Evolutionary conservation across 2,329 filamentous ascomycete species (phyloP), one percentile per base, ranked within the genome.

Genomic region (Neonectria faginata): DNA sequence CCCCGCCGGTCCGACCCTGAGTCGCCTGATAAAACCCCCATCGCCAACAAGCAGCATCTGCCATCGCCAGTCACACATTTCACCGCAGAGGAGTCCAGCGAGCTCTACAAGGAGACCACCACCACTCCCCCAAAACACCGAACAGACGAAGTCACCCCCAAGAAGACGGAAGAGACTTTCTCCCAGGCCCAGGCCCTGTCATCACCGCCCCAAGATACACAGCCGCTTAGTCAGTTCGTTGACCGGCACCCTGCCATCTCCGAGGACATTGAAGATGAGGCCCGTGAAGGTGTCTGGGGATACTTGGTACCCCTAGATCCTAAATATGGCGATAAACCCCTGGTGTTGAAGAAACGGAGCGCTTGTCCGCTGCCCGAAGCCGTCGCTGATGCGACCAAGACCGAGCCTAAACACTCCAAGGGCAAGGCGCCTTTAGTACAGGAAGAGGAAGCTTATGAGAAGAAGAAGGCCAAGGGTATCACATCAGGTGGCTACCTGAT

Each of bases 221-320:
- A 83, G 69, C 82, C 82, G 74, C 89, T 93, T 47, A 80, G 78
- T 64, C 96, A 99, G 80, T 92, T 91, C 74, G 81, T 92, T 41
- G 90, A 93, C 69, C 89, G 91, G 3, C 88, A 93, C 29, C 83
- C 88, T 63, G 86, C 88, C 27, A 86, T 95, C 51, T 90, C 90
- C 11, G 92, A 94, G 67, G 93, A 97, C 61, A 92, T 97, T 4
- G 88, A 94, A 67, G 92, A 97, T 75, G 94, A 97, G 80, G 88
- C 84, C 66, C 85, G 88, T 50, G 92, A 97, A 77, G 93, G 93
- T 9, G 93, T 98, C 1, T 99, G 96, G 96, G 97, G 97, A 12
- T 99, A 98, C 74, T 84, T 99, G 5, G 88, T 97, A 58, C 93
- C 95, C 2, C 82, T 97, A 25, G 90, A 95, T 74, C 85, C 87